Evolutionary conservation across 2,329 filamentous ascomycete species (phyloP).

Genomic region (Exutisphaerella laricina): DNA sequence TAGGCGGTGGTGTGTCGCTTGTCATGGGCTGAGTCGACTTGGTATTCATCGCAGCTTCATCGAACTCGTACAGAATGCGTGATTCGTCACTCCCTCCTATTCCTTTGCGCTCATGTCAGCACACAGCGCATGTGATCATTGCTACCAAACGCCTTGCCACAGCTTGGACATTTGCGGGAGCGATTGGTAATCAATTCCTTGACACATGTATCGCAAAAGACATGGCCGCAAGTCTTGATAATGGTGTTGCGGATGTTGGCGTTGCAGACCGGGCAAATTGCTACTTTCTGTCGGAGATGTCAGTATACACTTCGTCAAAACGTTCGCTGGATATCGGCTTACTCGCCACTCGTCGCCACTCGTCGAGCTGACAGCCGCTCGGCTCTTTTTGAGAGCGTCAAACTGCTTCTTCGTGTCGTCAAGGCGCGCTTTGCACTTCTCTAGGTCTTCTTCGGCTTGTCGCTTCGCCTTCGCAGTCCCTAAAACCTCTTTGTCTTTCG

Average conservation of each 20-base stretch:
- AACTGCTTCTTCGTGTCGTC: slow-evolving; percentile 76
- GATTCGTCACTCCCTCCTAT: not conserved
- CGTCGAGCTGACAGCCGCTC: slow-evolving; percentile 56
- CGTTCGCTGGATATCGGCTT: slow-evolving; percentile 41
- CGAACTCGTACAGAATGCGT: not conserved
- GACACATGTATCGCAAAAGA: slow-evolving; percentile 87
- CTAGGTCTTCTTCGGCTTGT: slow-evolving; percentile 64
- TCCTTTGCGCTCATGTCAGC: slow-evolving; percentile 23
- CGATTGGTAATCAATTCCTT: slow-evolving; percentile 84
- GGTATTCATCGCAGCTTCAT: too few relatives aligned
- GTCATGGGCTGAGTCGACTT: too few relatives aligned
- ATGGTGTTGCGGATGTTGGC: slow-evolving; percentile 91
- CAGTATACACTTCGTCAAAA: not conserved
- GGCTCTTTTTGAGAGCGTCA: slow-evolving; percentile 81
- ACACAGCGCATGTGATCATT: slow-evolving; percentile 71
- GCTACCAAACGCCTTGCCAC: slow-evolving; percentile 84
- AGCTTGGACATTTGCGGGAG: slow-evolving; percentile 91
- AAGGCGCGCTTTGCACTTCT: slow-evolving; percentile 70
- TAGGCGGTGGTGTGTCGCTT: too few relatives aligned
- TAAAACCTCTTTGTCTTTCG: slow-evolving; percentile 65
- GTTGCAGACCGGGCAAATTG: slow-evolving; percentile 87
- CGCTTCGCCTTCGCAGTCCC: slow-evolving; percentile 58
- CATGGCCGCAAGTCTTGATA: slow-evolving; percentile 88
- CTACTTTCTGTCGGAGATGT: slow-evolving; percentile 54
- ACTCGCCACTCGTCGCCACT: slow-evolving; percentile 83